A percentile compares a stretch with the other conserved stretches of the same genome.
phyloP scores from a whole-genome alignment of 306 rosid species.

The Senna siamea region DNA sequence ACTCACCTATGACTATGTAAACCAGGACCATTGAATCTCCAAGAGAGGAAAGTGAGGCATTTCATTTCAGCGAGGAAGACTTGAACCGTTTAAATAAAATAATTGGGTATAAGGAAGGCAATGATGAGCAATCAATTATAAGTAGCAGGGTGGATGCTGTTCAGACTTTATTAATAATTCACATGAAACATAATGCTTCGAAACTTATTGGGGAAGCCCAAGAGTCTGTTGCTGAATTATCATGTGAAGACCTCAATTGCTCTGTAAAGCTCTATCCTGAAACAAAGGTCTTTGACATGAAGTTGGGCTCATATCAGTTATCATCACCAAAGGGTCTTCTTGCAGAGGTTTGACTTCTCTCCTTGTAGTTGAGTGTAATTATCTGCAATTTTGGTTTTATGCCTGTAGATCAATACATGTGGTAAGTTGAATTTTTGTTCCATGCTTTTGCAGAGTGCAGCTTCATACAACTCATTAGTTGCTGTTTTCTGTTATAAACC shows the following conservation, averaged over 20 bases:
- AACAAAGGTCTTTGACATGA: conserved; percentile 82
- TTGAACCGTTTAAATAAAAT: conserved; percentile 83
- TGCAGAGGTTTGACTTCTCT: conserved; percentile 69
- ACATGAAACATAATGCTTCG: conserved; percentile 91
- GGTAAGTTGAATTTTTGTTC: conserved; percentile 30
- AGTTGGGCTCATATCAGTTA: conserved; percentile 81
- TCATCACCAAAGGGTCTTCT: conserved; percentile 92
- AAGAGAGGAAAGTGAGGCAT: conserved; percentile 71
- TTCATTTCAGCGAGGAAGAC: conserved; percentile 82
- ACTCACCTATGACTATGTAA: conserved; percentile 31
- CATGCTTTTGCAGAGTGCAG: conserved; percentile 80
- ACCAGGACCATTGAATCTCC: conserved; percentile 69
- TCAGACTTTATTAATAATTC: conserved; percentile 75
- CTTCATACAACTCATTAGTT: conserved; percentile 69
- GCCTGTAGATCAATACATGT: not conserved
- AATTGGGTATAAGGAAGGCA: conserved; percentile 95
- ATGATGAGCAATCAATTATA: conserved; percentile 54
- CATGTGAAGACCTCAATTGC: conserved; percentile 88
- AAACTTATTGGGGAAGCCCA: conserved; percentile 82
- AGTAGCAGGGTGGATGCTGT: conserved; percentile 68
- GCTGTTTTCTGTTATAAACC: conserved; percentile 84
- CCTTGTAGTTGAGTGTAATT: conserved; percentile 24
- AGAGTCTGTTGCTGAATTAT: conserved; percentile 78
- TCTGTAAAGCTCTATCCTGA: conserved; percentile 84
- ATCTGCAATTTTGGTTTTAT: conserved; percentile 23